A percentile compares a stretch with the other conserved stretches of the same genome.
These are phyloP conservation scores for Hypoxylon sp. DNA, from an alignment of 2,329 filamentous ascomycete genomes.

Conservation along the genomic window DNA sequence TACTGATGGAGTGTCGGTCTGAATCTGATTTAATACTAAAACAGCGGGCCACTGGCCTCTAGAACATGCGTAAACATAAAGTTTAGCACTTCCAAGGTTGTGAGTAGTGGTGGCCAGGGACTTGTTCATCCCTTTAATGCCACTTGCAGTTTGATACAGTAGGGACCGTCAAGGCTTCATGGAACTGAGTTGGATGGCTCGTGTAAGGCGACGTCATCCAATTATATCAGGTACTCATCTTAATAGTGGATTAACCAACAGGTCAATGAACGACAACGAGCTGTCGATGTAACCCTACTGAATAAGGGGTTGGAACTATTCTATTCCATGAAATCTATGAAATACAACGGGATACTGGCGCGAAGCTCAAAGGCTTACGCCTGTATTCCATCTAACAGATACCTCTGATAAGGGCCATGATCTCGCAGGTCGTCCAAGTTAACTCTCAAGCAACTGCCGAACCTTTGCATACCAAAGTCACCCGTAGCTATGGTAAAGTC, in stretches of 20 bases:
- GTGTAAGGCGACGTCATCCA: slow-evolving; percentile 11
- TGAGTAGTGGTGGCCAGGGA: too few species aligned
- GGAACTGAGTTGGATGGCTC: slow-evolving; percentile 14
- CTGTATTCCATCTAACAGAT: slow-evolving; percentile 5
- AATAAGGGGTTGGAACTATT: not conserved
- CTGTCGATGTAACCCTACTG: not conserved
- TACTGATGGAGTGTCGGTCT: slow-evolving; percentile 14
- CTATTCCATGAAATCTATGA: not conserved
- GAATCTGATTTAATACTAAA: slow-evolving; percentile 10
- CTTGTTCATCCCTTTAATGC: slow-evolving; percentile 3
- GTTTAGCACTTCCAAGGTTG: slow-evolving; percentile 2
- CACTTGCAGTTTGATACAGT: slow-evolving; percentile 9
- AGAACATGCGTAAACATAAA: slow-evolving; percentile 1
- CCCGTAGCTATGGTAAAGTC: slow-evolving; percentile 9
- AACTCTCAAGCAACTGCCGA: slow-evolving; percentile 21
- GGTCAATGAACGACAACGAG: slow-evolving; percentile 1
- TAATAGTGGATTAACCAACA: not conserved
- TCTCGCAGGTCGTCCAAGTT: slow-evolving; percentile 1
- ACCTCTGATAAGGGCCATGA: not conserved
- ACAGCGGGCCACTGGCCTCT: slow-evolving; percentile 20
- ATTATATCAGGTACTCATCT: not conserved
- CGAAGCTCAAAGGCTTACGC: not conserved
- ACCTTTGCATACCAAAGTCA: slow-evolving; percentile 7
- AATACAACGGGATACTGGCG: not conserved
- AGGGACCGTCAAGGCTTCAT: slow-evolving; percentile 15